These are phyloP conservation scores for Penicillium waksmanii DNA, from an alignment of 495 filamentous ascomycete species.

Conservation along the genomic window DNA sequence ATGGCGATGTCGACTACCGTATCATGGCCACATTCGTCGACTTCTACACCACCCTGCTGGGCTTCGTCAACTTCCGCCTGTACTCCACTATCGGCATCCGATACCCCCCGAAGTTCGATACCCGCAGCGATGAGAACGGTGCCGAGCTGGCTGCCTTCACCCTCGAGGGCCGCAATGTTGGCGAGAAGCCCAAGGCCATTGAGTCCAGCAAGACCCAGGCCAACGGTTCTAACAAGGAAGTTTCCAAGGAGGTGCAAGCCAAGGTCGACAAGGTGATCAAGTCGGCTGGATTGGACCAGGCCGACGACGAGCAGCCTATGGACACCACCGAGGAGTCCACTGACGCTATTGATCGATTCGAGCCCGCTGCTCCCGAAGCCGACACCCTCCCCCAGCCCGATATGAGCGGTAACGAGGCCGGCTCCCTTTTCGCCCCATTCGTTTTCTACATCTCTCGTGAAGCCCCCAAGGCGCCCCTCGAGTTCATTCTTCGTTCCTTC, in stretches of 20 bases:
- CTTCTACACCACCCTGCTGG: conserved; percentile 94
- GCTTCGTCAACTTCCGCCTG: conserved; percentile 93
- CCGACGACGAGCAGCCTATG: conserved; percentile 45
- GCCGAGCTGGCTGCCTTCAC: conserved; percentile 92
- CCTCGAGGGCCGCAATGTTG: conserved; percentile 72
- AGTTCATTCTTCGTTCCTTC: conserved; percentile 92
- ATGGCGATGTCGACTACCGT: conserved; percentile 92
- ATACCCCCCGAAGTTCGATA: conserved; percentile 93
- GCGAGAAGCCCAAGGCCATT: conserved; percentile 55
- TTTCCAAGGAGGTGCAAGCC: conserved; percentile 52
- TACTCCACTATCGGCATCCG: conserved; percentile 89
- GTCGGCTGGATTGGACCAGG: conserved; percentile 45
- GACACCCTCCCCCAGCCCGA: conserved; percentile 86
- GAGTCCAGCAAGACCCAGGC: conserved; percentile 52
- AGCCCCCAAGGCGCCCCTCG: conserved; percentile 84
- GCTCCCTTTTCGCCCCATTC: conserved; percentile 79
- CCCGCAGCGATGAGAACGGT: conserved; percentile 80
- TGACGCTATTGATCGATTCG: conserved; percentile 86
- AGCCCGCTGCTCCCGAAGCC: conserved; percentile 73
- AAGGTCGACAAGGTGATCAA: conserved; percentile 59
- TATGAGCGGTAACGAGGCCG: conserved; percentile 54
- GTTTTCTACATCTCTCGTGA: conserved; percentile 94
- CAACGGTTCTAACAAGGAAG: conserved; percentile 51
- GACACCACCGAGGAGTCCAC: conserved; percentile 52
- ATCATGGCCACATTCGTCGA: conserved; percentile 99